Base-by-base conservation (phyloP, 1,284 basidiomycete species). In the Leccinum proximum region DNA sequence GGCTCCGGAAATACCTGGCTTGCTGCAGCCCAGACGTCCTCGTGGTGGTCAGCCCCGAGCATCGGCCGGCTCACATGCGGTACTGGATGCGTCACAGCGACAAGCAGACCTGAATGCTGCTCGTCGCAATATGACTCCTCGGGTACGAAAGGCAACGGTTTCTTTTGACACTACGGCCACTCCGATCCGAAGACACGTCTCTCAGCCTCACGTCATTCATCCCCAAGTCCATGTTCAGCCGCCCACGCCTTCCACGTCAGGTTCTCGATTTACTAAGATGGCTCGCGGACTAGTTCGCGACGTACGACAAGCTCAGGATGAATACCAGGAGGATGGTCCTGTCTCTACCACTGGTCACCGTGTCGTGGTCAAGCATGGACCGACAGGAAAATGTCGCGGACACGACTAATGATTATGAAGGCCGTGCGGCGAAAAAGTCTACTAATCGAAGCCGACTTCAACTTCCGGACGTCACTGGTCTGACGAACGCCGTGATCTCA, bases 381-480 rank as follows among this genome's bases (percentile, higher is more conserved):
- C 33, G 1, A 65, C 66, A 16, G 63, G 65, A 58, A 30, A 63
- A 54, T 6, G 35, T 50, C 18, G 58, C 60, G 16, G 73, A 74
- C 11, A 7, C 53, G 3, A 58, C 42, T 3, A 56, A 40, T 8
- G 67, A 75, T 6, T 62, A 67, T 30, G 65, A 66, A 30, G 63
- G 14, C 37, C 69, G 63, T 22, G 16, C 64, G 58, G 54, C 66
- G 4, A 74, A 65, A 63, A 77, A 65, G 42, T 69, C 67, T 7
- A 72, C 66, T 8, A 71, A 67, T 53, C 70, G 69, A 64, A 73
- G 65, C 67, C 78, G 68, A 30, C 75, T 92, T 13, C 81, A 88
- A 58, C 77, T 93, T 3, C 91, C 91, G 0, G 91, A 93, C 67
- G 84, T 93, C 6, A 93, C 91, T 3, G 91, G 91, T 0, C 72